phyloP scores from a whole-genome alignment of 768 basidiomycete genomes.

The Amanita phalloides region DNA sequence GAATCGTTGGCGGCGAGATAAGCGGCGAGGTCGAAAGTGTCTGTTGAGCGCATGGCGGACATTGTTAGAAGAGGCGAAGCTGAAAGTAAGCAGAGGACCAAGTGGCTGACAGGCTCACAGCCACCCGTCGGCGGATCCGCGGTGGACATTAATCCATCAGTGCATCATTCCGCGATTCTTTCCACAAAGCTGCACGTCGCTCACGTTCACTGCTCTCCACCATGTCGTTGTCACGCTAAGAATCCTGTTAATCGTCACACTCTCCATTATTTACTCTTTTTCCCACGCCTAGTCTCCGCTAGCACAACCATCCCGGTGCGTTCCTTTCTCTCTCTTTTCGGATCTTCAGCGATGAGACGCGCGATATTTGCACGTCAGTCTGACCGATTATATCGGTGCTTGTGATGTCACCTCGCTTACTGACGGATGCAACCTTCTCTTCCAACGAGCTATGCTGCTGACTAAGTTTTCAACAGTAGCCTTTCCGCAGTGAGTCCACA shows the following conservation, averaged over 20 bases:
- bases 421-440: constrained; percentile 18
- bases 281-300: not conserved
- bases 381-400: constrained; percentile 20
- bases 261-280: not conserved
- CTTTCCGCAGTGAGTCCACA: too few relatives aligned
- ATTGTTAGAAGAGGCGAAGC: not conserved
- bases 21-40: constrained; percentile 2
- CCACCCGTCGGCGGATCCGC: not conserved
- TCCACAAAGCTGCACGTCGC: too few relatives aligned
- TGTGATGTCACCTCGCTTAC: constrained; percentile 32
- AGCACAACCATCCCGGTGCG: not conserved
- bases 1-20: not conserved
- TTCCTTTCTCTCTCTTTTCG: not conserved
- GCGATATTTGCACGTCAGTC: constrained; percentile 59
- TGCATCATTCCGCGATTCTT: constrained; percentile 1
- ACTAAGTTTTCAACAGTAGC: not conserved
- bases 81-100: not conserved
- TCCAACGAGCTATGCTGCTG: not conserved
- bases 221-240: too few relatives aligned
- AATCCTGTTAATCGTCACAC: too few relatives aligned
- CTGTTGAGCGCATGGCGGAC: not conserved
- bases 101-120: constrained; percentile 1
- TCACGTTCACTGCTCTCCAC: too few relatives aligned
- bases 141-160: constrained; percentile 3
- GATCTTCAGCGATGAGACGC: constrained; percentile 28